These are phyloP conservation scores for Tuber indicum DNA, from an alignment of 495 filamentous ascomycete species.

Conservation along the genomic window DNA sequence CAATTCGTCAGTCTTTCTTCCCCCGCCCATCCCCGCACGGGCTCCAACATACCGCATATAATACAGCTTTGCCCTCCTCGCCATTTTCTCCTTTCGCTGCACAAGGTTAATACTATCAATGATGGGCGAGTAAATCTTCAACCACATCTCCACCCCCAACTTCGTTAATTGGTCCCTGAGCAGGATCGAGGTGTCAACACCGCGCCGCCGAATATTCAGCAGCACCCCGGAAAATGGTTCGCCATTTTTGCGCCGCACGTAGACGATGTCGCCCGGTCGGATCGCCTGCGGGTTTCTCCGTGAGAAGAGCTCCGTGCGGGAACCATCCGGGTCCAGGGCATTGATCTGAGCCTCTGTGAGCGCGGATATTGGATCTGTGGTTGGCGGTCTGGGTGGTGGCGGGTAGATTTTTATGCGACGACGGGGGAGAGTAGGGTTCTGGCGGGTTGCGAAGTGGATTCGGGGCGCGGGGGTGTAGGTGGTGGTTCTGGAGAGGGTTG, in stretches of 20 bases:
- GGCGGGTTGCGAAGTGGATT: constrained; percentile 11
- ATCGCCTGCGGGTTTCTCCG: constrained; percentile 66
- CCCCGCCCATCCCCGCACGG: constrained; percentile 29
- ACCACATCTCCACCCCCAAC: constrained; percentile 95
- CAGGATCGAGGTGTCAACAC: constrained; percentile 78
- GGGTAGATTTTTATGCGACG: constrained; percentile 36
- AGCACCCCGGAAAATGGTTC: constrained; percentile 78
- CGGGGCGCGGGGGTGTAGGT: constrained; percentile 9
- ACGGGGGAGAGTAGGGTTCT: constrained; percentile 36
- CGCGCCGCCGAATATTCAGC: constrained; percentile 72
- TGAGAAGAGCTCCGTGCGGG: constrained; percentile 72
- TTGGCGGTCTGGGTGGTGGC: constrained; percentile 41
- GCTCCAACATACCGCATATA: constrained; percentile 72
- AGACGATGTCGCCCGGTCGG: constrained; percentile 79
- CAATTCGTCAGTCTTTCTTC: constrained; percentile 10
- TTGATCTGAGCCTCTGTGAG: constrained; percentile 61
- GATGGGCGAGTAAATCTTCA: constrained; percentile 84
- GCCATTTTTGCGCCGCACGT: constrained; percentile 67
- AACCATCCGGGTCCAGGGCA: constrained; percentile 73
- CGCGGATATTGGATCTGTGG: constrained; percentile 56
- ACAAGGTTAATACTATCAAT: constrained; percentile 90
- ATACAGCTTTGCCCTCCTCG: constrained; percentile 79
- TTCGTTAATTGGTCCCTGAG: constrained; percentile 74
- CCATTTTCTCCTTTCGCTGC: constrained; percentile 72
- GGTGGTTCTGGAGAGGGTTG: constrained; percentile 42